Percentiles rank a stretch among this genome's conserved stretches.
These are phyloP conservation scores for Penicillium bialowiezense DNA, from an alignment of 495 filamentous ascomycete species.

Conservation along the genomic window DNA sequence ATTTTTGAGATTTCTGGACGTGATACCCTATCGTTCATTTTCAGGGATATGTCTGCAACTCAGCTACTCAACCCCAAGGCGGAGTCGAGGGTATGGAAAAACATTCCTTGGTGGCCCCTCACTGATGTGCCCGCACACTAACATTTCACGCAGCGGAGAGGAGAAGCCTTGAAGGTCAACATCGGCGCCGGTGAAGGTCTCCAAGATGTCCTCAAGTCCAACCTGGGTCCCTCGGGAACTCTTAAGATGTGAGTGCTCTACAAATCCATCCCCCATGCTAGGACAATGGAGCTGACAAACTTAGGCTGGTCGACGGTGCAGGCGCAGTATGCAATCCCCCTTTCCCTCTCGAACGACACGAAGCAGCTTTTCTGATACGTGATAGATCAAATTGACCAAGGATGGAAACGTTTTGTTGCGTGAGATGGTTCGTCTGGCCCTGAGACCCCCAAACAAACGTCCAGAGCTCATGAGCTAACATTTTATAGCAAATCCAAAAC, in stretches of 20 bases:
- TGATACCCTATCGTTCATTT: conserved; percentile 27
- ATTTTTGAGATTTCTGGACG: conserved; percentile 17
- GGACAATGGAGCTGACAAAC: conserved; percentile 29
- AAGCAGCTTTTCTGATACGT: conserved; percentile 10
- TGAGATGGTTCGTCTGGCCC: conserved; percentile 74
- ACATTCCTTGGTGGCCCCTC: conserved; percentile 22
- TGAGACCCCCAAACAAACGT: not conserved
- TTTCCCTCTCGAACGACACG: conserved; percentile 8
- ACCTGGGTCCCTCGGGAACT: conserved; percentile 88
- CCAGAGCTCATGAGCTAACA: conserved; percentile 31
- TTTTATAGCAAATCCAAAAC: conserved; percentile 70
- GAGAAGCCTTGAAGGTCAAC: conserved; percentile 93
- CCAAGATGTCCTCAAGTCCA: conserved; percentile 94
- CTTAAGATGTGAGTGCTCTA: conserved; percentile 78
- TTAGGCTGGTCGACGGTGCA: conserved; percentile 90
- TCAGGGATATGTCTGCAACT: conserved; percentile 60
- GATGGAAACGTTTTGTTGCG: conserved; percentile 93
- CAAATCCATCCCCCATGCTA: not conserved
- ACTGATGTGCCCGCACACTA: conserved; percentile 34
- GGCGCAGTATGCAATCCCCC: conserved; percentile 66
- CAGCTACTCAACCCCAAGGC: conserved; percentile 98
- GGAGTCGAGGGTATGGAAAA: conserved; percentile 76
- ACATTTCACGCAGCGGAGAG: conserved; percentile 68
- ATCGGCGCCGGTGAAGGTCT: conserved; percentile 94
- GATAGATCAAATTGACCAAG: conserved; percentile 96